Base-by-base conservation (phyloP, 768 basidiomycete genomes). In the Suillus subaureus region DNA sequence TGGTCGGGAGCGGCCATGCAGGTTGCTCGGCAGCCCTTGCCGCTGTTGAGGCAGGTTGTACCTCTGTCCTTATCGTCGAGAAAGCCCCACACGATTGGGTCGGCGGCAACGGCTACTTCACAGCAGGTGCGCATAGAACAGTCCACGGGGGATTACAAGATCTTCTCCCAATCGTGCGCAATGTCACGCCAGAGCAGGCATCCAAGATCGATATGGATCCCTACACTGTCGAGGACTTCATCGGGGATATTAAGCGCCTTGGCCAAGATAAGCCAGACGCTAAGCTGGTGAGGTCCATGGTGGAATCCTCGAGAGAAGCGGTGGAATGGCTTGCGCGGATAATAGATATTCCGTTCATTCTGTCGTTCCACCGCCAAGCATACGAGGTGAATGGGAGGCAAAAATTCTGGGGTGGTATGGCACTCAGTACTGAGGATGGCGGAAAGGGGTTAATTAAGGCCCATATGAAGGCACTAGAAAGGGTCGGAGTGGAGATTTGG, bases 51-150 rank as follows among this genome's bases (percentile, higher is more conserved):
- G 76, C 84, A 60, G 89, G 89, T 47, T 87, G 87, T 74, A 77
- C 74, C 60, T 81, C 82, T 80, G 87, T 90, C 66, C 78, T 91
- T 51, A 77, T 91, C 62, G 76, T 90, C 61, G 89, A 91, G 70
- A 89, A 89, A 70, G 87, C 87, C 47, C 87, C 89, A 1, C 70
- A 76, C 47, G 82, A 83, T 64, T 90, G 89, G 89, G 82, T 75
- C 4, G 90, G 90, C 5, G 90, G 89, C 21, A 91, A 92, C 69
- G 87, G 88, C 21, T 89, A 85, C 75, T 91, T 90, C 77, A 90
- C 89, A 37, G 88, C 89, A 12, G 89, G 89, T 26, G 87, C 89
- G 8, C 82, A 86, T 70, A 86, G 89, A 62, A 89, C 86, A 13
- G 85, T 84, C 4, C 89, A 91, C 69, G 77, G 66, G 18, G 90